Evolutionary conservation across 2,329 filamentous ascomycete species (phyloP), one percentile per base, ranked within the genome.

Genomic region (Fusarium sp.): DNA sequence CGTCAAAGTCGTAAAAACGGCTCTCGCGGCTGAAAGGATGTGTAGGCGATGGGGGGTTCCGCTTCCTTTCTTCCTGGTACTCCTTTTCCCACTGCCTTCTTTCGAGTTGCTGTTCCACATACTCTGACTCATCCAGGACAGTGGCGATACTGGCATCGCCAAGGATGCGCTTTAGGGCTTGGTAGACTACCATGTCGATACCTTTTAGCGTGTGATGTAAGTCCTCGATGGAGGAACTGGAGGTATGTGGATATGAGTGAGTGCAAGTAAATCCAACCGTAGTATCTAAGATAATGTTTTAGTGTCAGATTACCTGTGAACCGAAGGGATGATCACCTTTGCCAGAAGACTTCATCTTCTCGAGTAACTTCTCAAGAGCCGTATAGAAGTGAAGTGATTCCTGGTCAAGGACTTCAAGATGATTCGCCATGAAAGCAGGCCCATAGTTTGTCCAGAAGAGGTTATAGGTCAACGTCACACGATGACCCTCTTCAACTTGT

Each of bases 381-480:
- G 7, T 8, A 24, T 45, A 60, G 30, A 65, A 63, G 15, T 46
- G 52, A 20, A 70, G 51, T 3, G 66, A 66, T 4, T 72, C 66
- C 1, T 72, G 71, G 1, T 70, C 64, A 5, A 74, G 11, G 1
- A 40, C 38, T 1, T 15, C 27, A 4, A 74, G 60, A 11, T 51
- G 46, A 34, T 47, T 15, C 2, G 66, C 63, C 29, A 81, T 73
- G 0, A 66, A 63, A n/a, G 59, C 56, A 3, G 69, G 71, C 0
- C 83, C 76, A 38, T 82, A 71, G n/a, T 50, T 3, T 20, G 67
- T 66, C 65, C 63, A 64, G 5, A 61, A 88, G 3, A 91, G 78
- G 61, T 90, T 90, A 77, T 90, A 90, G 0, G 87, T 90, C 24
- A 91, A 74, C 0, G 76, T 79, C 15, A 77, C 84, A 8, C 86